phyloP scores from a whole-genome alignment of 306 rosid genomes.

The Vigna reflexopilosa region DNA sequence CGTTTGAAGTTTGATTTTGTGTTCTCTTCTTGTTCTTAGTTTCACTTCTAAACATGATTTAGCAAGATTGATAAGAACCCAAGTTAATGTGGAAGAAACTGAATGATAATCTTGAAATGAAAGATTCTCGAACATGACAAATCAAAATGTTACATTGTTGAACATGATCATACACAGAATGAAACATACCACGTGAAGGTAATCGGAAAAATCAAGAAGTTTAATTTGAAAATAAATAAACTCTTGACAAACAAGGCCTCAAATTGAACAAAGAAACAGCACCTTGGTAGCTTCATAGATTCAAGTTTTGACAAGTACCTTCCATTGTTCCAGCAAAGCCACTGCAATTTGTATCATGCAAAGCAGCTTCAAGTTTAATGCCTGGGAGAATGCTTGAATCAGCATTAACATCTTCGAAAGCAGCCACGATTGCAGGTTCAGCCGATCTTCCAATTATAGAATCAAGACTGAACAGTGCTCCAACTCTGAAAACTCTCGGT shows the following conservation, averaged over 20 bases:
- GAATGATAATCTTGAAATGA: constrained; percentile 21
- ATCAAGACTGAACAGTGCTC: constrained; percentile 70
- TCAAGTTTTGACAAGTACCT: constrained; percentile 59
- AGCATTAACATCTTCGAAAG: constrained; percentile 69
- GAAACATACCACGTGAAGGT: not conserved
- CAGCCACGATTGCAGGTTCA: constrained; percentile 62
- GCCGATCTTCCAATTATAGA: constrained; percentile 82
- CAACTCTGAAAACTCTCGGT: constrained; percentile 65
- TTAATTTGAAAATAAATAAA: constrained; percentile 12
- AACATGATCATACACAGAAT: not conserved
- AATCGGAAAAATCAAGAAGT: not conserved
- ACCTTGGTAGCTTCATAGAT: constrained; percentile 18
- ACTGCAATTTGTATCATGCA: constrained; percentile 81
- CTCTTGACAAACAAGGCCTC: constrained; percentile 31
- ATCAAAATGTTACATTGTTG: constrained; percentile 16
- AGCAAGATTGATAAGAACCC: constrained; percentile 18
- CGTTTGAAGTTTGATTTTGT: not conserved
- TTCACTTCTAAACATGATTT: not conserved
- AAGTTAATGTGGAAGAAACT: constrained; percentile 6
- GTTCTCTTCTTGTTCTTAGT: not conserved
- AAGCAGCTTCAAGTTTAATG: constrained; percentile 47
- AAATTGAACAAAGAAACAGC: constrained; percentile 22
- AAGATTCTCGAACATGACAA: constrained; percentile 8
- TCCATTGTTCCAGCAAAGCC: constrained; percentile 78
- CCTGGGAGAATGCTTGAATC: constrained; percentile 62